Evolutionary conservation across 805 yeast species (phyloP).

Genomic region (Metschnikowia amazonensis): DNA sequence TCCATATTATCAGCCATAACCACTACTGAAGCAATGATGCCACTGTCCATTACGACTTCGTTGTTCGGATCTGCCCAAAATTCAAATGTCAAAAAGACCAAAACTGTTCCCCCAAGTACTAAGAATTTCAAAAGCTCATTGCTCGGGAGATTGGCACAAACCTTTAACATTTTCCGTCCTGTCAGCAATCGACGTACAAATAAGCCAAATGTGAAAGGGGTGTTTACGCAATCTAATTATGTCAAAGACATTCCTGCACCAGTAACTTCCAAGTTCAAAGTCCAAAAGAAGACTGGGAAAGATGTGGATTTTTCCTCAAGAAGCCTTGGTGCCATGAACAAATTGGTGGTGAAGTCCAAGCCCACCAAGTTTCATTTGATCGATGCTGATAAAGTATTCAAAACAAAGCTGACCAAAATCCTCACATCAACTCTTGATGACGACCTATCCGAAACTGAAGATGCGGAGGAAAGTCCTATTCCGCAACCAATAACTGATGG

Average conservation of each 20-base stretch:
- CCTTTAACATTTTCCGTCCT: conserved; percentile 30
- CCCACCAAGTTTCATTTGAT: conserved; percentile 41
- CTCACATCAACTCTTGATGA: conserved; percentile 3
- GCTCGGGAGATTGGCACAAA: conserved; percentile 32
- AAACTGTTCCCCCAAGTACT: conserved; percentile 16
- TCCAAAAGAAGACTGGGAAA: neutral
- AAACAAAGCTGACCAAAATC: conserved; percentile 20
- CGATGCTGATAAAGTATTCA: conserved; percentile 39
- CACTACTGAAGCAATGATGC: conserved; percentile 24
- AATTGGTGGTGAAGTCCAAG: conserved; percentile 36
- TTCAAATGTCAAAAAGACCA: conserved; percentile 14
- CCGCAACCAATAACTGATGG: conserved; percentile 16
- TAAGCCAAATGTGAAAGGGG: conserved; percentile 22
- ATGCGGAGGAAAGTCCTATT: neutral
- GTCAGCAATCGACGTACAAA: conserved; percentile 9
- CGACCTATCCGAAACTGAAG: conserved; percentile 2
- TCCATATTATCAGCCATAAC: conserved; percentile 23
- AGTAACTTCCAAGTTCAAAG: neutral
- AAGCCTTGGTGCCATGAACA: conserved; percentile 27
- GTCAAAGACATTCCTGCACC: conserved; percentile 12
- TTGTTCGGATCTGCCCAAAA: conserved; percentile 16
- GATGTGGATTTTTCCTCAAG: neutral
- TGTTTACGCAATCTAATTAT: conserved; percentile 28
- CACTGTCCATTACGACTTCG: conserved; percentile 31
- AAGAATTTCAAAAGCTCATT: conserved; percentile 24